Evolutionary conservation across 2,329 filamentous ascomycete species (phyloP).

Genomic region (Fusarium sp.): DNA sequence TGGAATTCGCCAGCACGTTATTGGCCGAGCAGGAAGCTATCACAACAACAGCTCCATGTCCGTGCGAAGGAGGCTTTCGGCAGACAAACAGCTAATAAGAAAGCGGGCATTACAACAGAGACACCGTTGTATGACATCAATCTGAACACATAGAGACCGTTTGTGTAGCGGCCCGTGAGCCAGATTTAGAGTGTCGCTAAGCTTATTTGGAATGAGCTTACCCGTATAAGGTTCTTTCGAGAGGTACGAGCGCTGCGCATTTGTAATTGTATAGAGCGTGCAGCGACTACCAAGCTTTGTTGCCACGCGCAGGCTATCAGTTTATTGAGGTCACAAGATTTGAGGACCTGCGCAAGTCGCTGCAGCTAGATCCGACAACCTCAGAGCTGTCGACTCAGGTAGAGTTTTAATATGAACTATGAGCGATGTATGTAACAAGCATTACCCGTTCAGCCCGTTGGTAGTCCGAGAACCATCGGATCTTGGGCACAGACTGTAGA

Average conservation of each 20-base stretch:
- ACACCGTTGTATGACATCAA: constrained; percentile 3
- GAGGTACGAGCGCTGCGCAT: not conserved
- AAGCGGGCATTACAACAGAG: not conserved
- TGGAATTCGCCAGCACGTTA: not conserved
- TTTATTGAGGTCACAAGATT: not conserved
- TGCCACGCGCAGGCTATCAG: not conserved
- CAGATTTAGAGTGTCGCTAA: not conserved
- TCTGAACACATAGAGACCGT: not conserved
- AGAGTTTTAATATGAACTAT: not conserved
- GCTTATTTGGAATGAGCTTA: not conserved
- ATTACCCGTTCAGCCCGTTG: not conserved
- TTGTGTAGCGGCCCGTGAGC: not conserved
- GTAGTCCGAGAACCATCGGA: not conserved
- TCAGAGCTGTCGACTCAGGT: not conserved
- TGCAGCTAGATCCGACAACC: not conserved
- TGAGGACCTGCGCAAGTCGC: not conserved
- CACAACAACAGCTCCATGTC: not conserved
- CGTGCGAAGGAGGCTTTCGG: not conserved
- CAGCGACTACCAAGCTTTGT: not conserved
- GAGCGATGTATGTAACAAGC: not conserved
- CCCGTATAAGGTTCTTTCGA: not conserved
- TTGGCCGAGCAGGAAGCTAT: not conserved
- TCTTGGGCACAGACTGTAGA: not conserved
- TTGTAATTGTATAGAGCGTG: not conserved
- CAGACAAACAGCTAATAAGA: not conserved